A percentile compares a stretch with the other conserved stretches of the same genome.
phyloP scores from a whole-genome alignment of 108 stramenopile species.

The Nitzschia sp. region DNA sequence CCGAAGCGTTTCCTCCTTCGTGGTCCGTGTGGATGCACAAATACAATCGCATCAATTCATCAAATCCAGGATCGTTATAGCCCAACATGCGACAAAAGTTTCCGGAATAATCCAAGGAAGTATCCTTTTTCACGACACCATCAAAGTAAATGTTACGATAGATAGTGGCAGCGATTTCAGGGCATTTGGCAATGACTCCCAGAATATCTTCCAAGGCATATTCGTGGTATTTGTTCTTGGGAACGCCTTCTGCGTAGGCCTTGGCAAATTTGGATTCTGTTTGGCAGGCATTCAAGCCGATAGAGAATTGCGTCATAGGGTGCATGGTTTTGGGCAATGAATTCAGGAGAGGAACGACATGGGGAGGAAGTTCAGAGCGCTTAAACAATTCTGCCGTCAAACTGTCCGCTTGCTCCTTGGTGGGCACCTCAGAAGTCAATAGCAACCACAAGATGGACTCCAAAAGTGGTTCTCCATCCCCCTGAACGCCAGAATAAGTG shows the following conservation, averaged over 20 bases:
- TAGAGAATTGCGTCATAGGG: constrained; percentile 98
- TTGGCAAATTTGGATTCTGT: constrained; percentile 94
- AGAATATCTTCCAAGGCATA: constrained; percentile 95
- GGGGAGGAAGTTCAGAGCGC: constrained; percentile 87
- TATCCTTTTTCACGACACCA: constrained; percentile 91
- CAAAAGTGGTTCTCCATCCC: constrained; percentile 96
- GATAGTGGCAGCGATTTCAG: constrained; percentile 97
- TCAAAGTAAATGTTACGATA: constrained; percentile 97
- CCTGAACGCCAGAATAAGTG: constrained; percentile 85
- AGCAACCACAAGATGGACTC: constrained; percentile 97
- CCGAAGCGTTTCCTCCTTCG: constrained; percentile 99
- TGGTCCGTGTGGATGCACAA: constrained; percentile 99
- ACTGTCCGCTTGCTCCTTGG: constrained; percentile 94
- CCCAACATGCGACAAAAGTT: constrained; percentile 99
- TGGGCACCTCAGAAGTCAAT: constrained; percentile 96
- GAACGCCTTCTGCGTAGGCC: constrained; percentile 89
- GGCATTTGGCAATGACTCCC: constrained; percentile 92
- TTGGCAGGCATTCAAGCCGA: constrained; percentile 92
- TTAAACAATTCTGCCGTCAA: constrained; percentile 93
- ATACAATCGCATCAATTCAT: constrained; percentile 99
- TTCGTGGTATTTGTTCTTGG: constrained; percentile 95
- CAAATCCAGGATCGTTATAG: constrained; percentile 90
- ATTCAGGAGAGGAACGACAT: constrained; percentile 93
- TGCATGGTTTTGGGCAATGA: constrained; percentile 97
- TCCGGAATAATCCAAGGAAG: constrained; percentile 95